phyloP scores from a whole-genome alignment of 371 early-diverging fungal genomes.

The Neoconidiobolus thromboides region DNA sequence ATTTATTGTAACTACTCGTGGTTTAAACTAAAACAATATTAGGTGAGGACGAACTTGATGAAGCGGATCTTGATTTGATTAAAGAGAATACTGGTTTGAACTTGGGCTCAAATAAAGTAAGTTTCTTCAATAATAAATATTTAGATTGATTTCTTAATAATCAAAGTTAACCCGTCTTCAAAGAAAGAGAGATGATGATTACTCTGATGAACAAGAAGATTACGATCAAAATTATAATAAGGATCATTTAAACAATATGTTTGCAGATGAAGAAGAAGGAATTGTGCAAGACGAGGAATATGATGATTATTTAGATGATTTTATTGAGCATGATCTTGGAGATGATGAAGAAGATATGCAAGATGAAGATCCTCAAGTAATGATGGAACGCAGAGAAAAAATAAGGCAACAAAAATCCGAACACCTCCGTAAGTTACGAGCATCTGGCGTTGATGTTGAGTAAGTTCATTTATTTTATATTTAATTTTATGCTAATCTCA shows the following conservation, averaged over 20 bases:
- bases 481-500: background rate
- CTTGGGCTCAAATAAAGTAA: slow-evolving; percentile 27
- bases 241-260: slow-evolving; percentile 25
- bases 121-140: background rate
- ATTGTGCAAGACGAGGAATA: slow-evolving; percentile 19
- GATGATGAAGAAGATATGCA: slow-evolving; percentile 20
- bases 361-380: slow-evolving; percentile 11
- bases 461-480: background rate
- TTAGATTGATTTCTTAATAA: background rate
- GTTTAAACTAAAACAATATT: slow-evolving; percentile 10
- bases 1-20: background rate
- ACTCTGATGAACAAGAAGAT: slow-evolving; percentile 48
- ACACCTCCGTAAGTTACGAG: background rate
- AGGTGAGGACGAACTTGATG: slow-evolving; percentile 53
- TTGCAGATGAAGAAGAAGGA: slow-evolving; percentile 29
- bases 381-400: slow-evolving; percentile 1
- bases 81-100: slow-evolving; percentile 66
- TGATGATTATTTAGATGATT: slow-evolving; percentile 35
- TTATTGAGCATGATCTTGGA: slow-evolving; percentile 53
- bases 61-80: slow-evolving; percentile 67
- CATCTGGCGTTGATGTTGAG: background rate
- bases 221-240: slow-evolving; percentile 20
- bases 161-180: background rate
- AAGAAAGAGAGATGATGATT: slow-evolving; percentile 24
- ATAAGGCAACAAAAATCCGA: slow-evolving; percentile 8